Conservation (phyloP, 768 basidiomycete species). For the Boletus subcaerulescens region DNA sequence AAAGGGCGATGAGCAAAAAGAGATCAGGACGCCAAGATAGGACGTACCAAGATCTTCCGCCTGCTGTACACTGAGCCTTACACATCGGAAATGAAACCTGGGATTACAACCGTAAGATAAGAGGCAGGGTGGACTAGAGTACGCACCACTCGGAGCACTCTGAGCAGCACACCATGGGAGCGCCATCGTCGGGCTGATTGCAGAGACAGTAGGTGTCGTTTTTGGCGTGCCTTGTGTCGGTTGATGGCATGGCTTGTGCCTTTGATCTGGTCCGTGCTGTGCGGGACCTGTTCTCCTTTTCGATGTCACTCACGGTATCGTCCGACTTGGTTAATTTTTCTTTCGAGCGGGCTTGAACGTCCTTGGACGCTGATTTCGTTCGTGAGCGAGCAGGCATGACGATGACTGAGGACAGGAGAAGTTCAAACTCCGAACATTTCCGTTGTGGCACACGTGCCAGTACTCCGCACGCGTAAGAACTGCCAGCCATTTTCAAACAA, state of each 20-base stretch:
- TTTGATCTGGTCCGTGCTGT: conserved; percentile 24
- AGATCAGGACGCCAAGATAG: neutral
- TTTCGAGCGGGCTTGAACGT: conserved; percentile 11
- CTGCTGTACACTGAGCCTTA: conserved; percentile 56
- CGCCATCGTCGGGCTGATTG: conserved; percentile 66
- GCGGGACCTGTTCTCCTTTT: conserved; percentile 31
- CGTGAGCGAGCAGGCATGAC: conserved; percentile 48
- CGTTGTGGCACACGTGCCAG: conserved; percentile 22
- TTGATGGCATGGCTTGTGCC: conserved; percentile 13
- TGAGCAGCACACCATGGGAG: conserved; percentile 77
- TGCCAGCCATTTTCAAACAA: neutral
- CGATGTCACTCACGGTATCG: conserved; percentile 25
- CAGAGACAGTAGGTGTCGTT: conserved; percentile 53
- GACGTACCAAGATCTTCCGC: conserved; percentile 80
- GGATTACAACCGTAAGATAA: neutral
- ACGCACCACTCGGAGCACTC: conserved; percentile 71
- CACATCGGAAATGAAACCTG: conserved; percentile 86
- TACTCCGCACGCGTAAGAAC: neutral
- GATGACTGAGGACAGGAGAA: conserved; percentile 22
- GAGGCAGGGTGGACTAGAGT: neutral
- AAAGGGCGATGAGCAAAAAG: conserved; percentile 14
- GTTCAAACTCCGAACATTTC: conserved; percentile 32
- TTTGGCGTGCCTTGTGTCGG: conserved; percentile 16
- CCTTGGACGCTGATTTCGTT: conserved; percentile 34
- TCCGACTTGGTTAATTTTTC: conserved; percentile 17